Conservation (phyloP, 1,284 basidiomycete genomes). For the Ganoderma meredithae region DNA sequence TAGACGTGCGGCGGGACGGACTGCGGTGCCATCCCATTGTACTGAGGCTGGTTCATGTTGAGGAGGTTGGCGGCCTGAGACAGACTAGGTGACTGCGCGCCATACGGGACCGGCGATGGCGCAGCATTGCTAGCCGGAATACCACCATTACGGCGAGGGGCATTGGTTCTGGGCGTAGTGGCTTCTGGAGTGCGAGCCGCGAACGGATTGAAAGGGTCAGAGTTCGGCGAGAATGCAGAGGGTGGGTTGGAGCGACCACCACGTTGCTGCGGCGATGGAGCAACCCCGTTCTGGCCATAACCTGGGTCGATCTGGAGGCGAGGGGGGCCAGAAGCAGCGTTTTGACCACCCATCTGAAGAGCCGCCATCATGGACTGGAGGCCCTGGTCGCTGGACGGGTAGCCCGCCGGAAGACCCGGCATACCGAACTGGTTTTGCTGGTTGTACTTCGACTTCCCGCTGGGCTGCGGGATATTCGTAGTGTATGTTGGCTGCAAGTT, state of each 20-base stretch:
- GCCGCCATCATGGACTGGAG: conserved; percentile 90
- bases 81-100: conserved; percentile 65
- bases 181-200: conserved; percentile 69
- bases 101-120: conserved; percentile 59
- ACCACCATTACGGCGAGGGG: conserved; percentile 61
- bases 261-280: conserved; percentile 22
- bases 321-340: conserved; percentile 79
- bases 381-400: conserved; percentile 81
- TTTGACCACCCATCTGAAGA: conserved; percentile 85
- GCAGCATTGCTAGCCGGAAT: conserved; percentile 44
- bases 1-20: conserved; percentile 75
- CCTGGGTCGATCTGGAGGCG: conserved; percentile 74
- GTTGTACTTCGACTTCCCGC: conserved; percentile 67
- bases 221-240: conserved; percentile 65
- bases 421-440: conserved; percentile 63
- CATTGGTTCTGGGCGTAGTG: conserved; percentile 53
- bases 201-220: conserved; percentile 82
- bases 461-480: conserved; percentile 64
- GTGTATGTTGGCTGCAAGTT: conserved; percentile 83
- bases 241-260: conserved; percentile 60
- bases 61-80: conserved; percentile 61
- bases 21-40: conserved; percentile 65
- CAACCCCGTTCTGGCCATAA: conserved; percentile 49
- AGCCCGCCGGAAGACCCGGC: conserved; percentile 77
- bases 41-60: conserved; percentile 65